phyloP scores from a whole-genome alignment of 305 asterid species.

The Fraxinus baroniana region DNA sequence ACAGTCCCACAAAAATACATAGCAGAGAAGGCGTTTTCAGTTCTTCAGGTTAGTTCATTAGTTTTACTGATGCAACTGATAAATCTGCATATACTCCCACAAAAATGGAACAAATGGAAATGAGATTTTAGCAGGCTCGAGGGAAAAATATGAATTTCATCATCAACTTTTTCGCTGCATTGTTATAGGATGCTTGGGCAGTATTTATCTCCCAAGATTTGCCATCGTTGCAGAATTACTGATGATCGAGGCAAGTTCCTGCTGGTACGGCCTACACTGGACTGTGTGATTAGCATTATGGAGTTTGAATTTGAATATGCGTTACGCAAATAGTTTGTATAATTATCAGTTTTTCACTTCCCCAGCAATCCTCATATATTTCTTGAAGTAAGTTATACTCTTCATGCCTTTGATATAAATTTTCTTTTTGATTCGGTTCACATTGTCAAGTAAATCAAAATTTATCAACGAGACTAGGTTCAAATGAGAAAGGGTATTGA shows the following conservation, averaged over 20 bases:
- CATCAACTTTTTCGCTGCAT: not conserved
- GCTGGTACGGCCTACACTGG: not conserved
- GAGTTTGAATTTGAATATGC: not conserved
- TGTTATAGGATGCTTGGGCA: constrained; percentile 66
- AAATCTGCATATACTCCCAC: not conserved
- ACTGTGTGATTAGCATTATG: not conserved
- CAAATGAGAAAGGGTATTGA: not conserved
- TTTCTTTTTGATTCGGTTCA: not conserved
- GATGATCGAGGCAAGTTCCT: not conserved
- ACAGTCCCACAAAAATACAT: constrained; percentile 58
- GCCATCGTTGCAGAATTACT: constrained; percentile 19
- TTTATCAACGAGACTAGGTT: not conserved
- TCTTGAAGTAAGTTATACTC: not conserved
- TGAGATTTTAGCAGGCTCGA: not conserved
- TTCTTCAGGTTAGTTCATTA: constrained; percentile 57
- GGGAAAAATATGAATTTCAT: not conserved
- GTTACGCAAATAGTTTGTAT: not conserved
- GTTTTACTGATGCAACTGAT: not conserved
- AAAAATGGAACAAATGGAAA: not conserved
- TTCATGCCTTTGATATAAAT: not conserved
- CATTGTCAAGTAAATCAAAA: not conserved
- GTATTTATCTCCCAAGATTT: constrained; percentile 49
- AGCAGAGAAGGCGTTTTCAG: constrained; percentile 61
- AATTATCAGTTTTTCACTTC: not conserved
- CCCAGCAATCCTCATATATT: not conserved